phyloP scores from a whole-genome alignment of 2,329 filamentous ascomycete species.

The Ascochyta pisi region DNA sequence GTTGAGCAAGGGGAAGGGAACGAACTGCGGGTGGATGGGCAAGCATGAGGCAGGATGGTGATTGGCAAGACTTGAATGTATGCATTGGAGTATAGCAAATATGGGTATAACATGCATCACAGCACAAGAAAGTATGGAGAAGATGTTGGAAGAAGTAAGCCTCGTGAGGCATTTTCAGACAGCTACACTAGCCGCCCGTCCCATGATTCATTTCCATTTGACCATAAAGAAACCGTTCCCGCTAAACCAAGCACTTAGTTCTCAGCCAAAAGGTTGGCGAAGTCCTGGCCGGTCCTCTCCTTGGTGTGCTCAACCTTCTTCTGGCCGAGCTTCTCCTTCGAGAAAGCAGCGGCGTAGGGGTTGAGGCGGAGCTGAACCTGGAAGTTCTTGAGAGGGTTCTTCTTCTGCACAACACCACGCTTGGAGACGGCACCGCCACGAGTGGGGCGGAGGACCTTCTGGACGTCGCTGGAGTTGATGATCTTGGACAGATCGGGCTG shows the following conservation, averaged over 20 bases:
- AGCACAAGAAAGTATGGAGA: conserved; percentile 1
- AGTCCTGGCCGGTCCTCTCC: conserved; percentile 61
- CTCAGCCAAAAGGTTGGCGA: conserved; percentile 57
- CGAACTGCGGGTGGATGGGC: background rate
- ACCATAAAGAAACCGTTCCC: conserved; percentile 33
- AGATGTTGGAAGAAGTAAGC: conserved; percentile 12
- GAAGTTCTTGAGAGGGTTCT: conserved; percentile 99
- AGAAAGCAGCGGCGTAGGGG: conserved; percentile 92
- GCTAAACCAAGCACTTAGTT: conserved; percentile 50
- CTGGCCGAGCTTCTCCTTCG: conserved; percentile 82
- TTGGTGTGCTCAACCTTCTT: conserved; percentile 69
- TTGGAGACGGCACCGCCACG: conserved; percentile 91
- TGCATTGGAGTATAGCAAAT: conserved; percentile 2
- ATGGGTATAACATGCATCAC: conserved; percentile 18
- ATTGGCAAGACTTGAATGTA: background rate
- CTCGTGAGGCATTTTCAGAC: conserved; percentile 30
- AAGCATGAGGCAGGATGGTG: background rate
- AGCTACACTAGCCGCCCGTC: conserved; percentile 39
- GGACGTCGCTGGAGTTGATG: conserved; percentile 99
- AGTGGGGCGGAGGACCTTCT: conserved; percentile 90
- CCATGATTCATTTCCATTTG: conserved; percentile 30
- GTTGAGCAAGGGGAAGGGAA: conserved; percentile 26
- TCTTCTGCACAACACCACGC: conserved; percentile 94
- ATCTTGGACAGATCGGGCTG: conserved; percentile 96
- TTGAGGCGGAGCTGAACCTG: conserved; percentile 98